Conservation (phyloP, 2,329 filamentous ascomycete species). For the Paecilomyces niveus region DNA sequence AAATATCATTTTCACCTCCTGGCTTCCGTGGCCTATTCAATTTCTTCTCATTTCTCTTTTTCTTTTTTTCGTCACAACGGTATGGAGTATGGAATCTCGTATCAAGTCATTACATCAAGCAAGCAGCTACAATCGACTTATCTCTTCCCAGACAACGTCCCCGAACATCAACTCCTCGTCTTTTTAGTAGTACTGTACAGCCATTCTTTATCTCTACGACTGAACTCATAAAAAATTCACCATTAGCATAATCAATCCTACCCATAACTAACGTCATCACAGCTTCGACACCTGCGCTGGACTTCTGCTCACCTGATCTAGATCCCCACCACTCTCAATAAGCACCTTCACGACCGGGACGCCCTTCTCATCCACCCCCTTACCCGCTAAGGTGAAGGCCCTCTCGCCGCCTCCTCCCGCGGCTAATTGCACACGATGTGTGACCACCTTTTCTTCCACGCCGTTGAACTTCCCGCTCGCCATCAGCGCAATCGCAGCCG, state of each 20-base stretch:
- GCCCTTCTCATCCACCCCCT: constrained; percentile 45
- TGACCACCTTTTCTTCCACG: constrained; percentile 46
- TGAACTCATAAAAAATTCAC: not conserved
- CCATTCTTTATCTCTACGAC: not conserved
- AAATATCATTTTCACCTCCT: not conserved
- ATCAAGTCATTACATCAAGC: not conserved
- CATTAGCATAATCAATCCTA: not conserved
- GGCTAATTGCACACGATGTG: constrained; percentile 42
- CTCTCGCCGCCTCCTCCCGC: constrained; percentile 40
- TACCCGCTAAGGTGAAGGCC: constrained; percentile 46
- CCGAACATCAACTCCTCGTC: not conserved
- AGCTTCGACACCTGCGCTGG: not conserved
- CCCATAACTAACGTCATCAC: not conserved
- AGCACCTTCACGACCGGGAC: constrained; percentile 49
- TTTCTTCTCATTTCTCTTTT: not conserved
- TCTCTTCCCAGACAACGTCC: not conserved
- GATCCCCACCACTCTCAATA: constrained; percentile 25
- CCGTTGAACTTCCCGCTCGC: constrained; percentile 43
- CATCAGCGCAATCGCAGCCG: constrained; percentile 47
- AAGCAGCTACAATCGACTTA: not conserved
- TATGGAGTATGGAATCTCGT: not conserved
- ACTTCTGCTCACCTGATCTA: not conserved
- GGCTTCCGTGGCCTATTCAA: not conserved
- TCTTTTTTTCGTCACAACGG: not conserved
- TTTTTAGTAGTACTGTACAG: not conserved